Evolutionary conservation across 2,329 filamentous ascomycete genomes (phyloP), one percentile per base, ranked within the genome.

Genomic region (Botrytis byssoidea): DNA sequence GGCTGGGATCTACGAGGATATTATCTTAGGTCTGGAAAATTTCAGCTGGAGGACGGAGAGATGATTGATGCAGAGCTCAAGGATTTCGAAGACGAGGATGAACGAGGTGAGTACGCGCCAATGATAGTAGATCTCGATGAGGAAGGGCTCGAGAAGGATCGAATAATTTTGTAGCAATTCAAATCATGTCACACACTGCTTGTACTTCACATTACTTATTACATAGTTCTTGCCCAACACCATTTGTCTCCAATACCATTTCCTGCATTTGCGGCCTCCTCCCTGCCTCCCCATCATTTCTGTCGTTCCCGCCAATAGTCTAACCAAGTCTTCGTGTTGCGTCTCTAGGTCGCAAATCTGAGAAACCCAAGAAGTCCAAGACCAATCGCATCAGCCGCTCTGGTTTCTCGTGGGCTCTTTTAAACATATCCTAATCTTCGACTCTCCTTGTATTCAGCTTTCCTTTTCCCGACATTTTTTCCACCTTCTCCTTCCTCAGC

Each of bases 1-100:
- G 87, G 85, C 6, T 91, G 89, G 89, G 87, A 90, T 71, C 79
- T 91, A 20, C 79, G 84, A 25, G 85, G 82, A 12, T 83, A 87
- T 73, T 87, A 87, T 75, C 78, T 87, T 9, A 83, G 85, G 6
- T 82, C 82, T 32, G 86, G 86, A 2, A 84, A 82, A 71, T 79
- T 86, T 40, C 87, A 85, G 82, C 82, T 88, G 67, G 86, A 88
- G 74, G 86, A 88, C 76, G 85, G 87, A 40, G 84, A 88, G 79
- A 78, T 75, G 20, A 66, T 87, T 0, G 83, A 86, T 70, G 79
- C 84, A 3, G 85, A 86, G 77, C 80, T 86, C 70, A 81, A 82
- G 3, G 86, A 88, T 64, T 83, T 88, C 57, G 85, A 87, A 74
- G 86, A 84, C 1, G 88, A 88, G 75, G 87, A 88, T 72, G 80